These are phyloP conservation scores for Neltuma alba DNA, from an alignment of 306 rosid genomes.

Conservation along the genomic window DNA sequence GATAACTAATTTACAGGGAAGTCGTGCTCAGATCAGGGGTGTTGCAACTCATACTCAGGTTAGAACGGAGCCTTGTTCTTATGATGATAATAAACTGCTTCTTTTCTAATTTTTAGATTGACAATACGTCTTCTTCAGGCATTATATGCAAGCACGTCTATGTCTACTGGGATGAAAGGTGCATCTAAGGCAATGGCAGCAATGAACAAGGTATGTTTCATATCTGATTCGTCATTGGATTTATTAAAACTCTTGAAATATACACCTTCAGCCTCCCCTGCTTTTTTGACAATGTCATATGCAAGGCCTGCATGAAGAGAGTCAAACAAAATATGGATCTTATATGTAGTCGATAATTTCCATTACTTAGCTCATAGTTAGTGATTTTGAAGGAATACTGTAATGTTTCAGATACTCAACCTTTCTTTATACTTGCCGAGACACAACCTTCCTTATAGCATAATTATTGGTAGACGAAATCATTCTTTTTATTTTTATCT, in stretches of 20 bases:
- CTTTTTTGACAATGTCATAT: neutral
- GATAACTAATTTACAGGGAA: conserved; percentile 94
- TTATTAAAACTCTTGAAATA: conserved; percentile 1
- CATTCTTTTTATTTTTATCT: neutral
- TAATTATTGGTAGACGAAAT: neutral
- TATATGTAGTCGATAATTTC: neutral
- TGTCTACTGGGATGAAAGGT: conserved; percentile 97
- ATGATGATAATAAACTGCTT: neutral
- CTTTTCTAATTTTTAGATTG: neutral
- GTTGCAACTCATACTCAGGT: conserved; percentile 98
- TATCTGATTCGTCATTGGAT: conserved; percentile 17
- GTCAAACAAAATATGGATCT: neutral
- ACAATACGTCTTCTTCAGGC: conserved; percentile 58
- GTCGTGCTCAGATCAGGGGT: conserved; percentile 98
- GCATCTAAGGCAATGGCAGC: conserved; percentile 99
- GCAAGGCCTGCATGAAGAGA: neutral
- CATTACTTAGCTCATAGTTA: neutral
- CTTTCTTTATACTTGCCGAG: neutral
- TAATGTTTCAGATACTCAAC: neutral
- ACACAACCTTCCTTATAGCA: neutral
- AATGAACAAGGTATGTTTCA: conserved; percentile 77
- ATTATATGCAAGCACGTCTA: conserved; percentile 89
- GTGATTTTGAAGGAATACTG: neutral
- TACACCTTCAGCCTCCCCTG: neutral
- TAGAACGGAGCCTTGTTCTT: neutral